Conservation (phyloP, 257 asterid species). For the Solanum phureja region DNA sequence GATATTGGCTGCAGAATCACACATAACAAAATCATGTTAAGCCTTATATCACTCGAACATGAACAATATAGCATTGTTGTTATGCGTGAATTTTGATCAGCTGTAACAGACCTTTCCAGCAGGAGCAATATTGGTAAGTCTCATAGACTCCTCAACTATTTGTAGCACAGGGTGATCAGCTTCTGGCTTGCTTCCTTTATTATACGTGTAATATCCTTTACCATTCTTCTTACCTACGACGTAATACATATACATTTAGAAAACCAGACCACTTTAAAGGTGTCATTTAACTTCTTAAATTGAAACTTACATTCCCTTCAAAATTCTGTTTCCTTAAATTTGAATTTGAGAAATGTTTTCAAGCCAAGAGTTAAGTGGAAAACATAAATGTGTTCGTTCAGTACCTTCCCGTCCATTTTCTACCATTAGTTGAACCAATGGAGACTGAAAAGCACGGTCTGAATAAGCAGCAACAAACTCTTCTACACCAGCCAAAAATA, state of each 20-base stretch:
- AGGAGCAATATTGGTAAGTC: background rate
- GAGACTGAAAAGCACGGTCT: background rate
- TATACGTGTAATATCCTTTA: background rate
- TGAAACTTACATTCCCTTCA: background rate
- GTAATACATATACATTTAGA: background rate
- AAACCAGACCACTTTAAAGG: background rate
- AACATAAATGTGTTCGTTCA: background rate
- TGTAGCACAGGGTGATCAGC: background rate
- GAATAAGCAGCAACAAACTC: background rate
- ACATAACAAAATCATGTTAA: background rate
- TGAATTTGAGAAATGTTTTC: background rate
- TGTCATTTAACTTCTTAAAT: background rate
- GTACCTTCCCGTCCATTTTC: conserved; percentile 1
- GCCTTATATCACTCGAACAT: background rate
- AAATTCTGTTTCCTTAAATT: background rate
- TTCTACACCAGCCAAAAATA: background rate
- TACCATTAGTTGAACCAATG: conserved; percentile 5
- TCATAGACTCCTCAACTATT: background rate
- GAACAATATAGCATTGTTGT: background rate
- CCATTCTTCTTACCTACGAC: conserved; percentile 4
- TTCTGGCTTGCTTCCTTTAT: conserved; percentile 3
- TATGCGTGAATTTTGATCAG: background rate
- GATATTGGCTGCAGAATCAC: background rate
- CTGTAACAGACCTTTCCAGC: background rate
- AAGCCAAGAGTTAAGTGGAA: background rate